These are phyloP conservation scores for Podaxis pistillaris DNA, from an alignment of 768 basidiomycete species.

Conservation along the genomic window DNA sequence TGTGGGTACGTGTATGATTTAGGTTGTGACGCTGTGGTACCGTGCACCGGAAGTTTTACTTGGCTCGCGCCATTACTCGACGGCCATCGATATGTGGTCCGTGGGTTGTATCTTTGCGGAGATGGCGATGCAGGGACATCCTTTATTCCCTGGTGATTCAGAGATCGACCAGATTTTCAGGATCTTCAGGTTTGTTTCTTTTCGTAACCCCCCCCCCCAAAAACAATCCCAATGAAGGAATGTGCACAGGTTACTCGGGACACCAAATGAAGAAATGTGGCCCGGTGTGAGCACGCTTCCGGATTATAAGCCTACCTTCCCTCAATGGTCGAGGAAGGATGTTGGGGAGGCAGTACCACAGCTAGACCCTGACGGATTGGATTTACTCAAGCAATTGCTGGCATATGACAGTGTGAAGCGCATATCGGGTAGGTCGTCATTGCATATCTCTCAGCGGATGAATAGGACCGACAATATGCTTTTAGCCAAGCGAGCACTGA, in stretches of 20 bases:
- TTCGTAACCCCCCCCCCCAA: not conserved
- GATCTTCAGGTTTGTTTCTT: conserved; percentile 81
- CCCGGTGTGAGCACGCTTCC: conserved; percentile 85
- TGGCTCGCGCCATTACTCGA: conserved; percentile 94
- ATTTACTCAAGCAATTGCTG: conserved; percentile 73
- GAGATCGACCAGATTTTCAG: conserved; percentile 99
- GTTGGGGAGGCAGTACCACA: conserved; percentile 62
- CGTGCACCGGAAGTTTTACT: conserved; percentile 97
- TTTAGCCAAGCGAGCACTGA: conserved; percentile 55
- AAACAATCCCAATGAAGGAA: not conserved
- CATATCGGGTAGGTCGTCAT: conserved; percentile 73
- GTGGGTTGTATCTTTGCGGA: conserved; percentile 99
- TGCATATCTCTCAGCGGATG: conserved; percentile 19
- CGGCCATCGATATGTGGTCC: conserved; percentile 99
- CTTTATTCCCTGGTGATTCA: conserved; percentile 97
- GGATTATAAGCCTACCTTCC: conserved; percentile 97
- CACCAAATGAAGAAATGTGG: conserved; percentile 89
- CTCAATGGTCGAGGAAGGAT: conserved; percentile 86
- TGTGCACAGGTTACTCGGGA: conserved; percentile 77
- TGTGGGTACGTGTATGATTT: not conserved
- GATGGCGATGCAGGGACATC: conserved; percentile 90
- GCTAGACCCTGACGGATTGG: conserved; percentile 74
- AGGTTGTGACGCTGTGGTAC: conserved; percentile 99
- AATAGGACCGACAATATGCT: conserved; percentile 38
- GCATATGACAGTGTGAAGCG: conserved; percentile 89